A percentile compares a stretch with the other conserved stretches of the same genome.
phyloP scores from a whole-genome alignment of 2,329 filamentous ascomycete species.

The Diaporthe citrichinensis region DNA sequence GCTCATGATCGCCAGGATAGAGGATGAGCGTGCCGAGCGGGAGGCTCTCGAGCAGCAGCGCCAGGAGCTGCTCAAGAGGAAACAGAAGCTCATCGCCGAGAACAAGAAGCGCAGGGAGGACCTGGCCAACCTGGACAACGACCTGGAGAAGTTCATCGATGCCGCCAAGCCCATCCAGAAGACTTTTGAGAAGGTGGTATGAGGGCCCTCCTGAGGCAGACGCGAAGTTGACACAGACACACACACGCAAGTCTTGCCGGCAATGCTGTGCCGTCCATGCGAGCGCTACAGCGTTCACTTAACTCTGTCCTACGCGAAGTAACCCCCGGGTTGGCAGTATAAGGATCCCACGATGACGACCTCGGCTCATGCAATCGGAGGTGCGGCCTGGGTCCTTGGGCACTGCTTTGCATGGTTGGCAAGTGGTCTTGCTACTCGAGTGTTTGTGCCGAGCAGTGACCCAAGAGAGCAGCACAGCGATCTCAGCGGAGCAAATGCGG shows the following conservation, averaged over 20 bases:
- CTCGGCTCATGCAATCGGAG: no score
- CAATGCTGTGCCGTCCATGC: background rate
- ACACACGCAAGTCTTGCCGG: background rate
- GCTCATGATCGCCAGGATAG: conserved; percentile 90
- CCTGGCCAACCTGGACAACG: conserved; percentile 89
- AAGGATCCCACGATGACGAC: no score
- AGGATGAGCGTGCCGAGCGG: conserved; percentile 88
- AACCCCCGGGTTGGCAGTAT: background rate
- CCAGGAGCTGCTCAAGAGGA: conserved; percentile 78
- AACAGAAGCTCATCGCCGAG: conserved; percentile 73
- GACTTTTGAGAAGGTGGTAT: conserved; percentile 82
- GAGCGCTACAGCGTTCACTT: background rate
- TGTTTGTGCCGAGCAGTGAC: background rate
- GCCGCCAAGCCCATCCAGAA: conserved; percentile 91
- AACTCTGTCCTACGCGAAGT: no score
- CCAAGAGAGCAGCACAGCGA: background rate
- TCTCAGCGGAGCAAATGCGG: background rate
- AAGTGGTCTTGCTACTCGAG: background rate
- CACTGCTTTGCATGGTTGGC: background rate
- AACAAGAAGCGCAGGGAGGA: conserved; percentile 97
- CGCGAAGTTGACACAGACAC: background rate
- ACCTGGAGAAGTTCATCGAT: conserved; percentile 94
- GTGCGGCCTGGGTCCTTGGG: background rate
- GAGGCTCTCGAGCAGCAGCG: conserved; percentile 88
- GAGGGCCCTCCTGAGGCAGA: conserved; percentile 44